Evolutionary conservation across 257 asterid genomes (phyloP).

Genomic region (Galeopsis tetrahit): DNA sequence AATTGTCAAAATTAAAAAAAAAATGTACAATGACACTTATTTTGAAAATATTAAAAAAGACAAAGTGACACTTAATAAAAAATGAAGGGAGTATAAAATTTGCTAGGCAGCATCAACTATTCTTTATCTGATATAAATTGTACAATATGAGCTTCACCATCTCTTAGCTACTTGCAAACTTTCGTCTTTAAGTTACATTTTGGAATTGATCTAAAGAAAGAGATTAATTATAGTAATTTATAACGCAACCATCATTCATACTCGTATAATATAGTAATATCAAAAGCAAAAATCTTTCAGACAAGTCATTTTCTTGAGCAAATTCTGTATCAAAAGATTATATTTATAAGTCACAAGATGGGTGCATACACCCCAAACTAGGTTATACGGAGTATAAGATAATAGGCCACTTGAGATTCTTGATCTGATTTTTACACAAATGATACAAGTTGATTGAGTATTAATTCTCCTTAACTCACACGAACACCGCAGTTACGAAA

Average conservation of each 20-base stretch:
- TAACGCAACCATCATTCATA: neutral
- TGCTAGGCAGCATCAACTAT: too few relatives aligned
- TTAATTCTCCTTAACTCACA: slow-evolving; percentile 20
- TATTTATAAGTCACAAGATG: neutral
- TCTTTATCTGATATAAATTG: too few relatives aligned
- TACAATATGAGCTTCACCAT: neutral
- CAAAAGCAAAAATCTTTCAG: too few relatives aligned
- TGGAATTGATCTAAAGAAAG: neutral
- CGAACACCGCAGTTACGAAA: slow-evolving; percentile 25
- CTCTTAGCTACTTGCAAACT: neutral
- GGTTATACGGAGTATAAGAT: neutral
- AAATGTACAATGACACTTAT: too few relatives aligned
- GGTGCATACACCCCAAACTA: neutral
- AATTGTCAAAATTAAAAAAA: too few relatives aligned
- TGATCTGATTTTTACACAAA: neutral
- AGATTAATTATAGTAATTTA: neutral
- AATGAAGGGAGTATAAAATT: too few relatives aligned
- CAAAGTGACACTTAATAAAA: too few relatives aligned
- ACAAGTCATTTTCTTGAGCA: too few relatives aligned
- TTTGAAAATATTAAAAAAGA: too few relatives aligned
- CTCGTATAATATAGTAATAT: too few relatives aligned
- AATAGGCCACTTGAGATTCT: neutral
- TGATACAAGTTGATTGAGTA: slow-evolving; percentile 14
- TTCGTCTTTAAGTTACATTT: neutral
- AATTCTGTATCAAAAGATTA: too few relatives aligned